phyloP scores from a whole-genome alignment of 2,329 filamentous ascomycete genomes.

The Aspergillus piperis region DNA sequence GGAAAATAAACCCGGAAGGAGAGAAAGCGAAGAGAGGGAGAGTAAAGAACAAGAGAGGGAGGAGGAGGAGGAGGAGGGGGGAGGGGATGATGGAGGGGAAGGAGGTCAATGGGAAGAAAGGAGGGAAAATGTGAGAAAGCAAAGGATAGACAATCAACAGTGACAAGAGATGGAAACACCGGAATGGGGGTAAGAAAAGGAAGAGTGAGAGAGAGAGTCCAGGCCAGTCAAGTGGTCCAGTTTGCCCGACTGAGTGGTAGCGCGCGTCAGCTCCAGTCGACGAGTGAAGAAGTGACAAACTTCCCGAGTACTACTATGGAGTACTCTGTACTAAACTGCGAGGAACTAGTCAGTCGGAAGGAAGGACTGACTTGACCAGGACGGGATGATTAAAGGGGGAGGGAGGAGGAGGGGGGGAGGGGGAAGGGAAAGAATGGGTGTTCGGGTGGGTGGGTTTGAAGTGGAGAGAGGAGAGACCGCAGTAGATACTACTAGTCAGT shows the following conservation, averaged over 20 bases:
- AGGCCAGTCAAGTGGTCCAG: conserved; percentile 11
- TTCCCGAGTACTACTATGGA: not conserved
- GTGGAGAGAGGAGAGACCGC: not conserved
- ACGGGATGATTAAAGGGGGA: not conserved
- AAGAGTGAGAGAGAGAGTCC: conserved; percentile 1
- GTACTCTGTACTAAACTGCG: not conserved
- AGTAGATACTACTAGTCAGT: too few species aligned
- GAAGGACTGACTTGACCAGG: not conserved
- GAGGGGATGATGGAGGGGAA: not conserved
- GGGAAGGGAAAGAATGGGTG: too few species aligned
- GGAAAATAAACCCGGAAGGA: not conserved
- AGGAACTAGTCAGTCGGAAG: too few species aligned
- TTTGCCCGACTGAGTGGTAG: conserved; percentile 4
- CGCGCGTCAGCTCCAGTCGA: conserved; percentile 9
- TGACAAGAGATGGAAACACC: not conserved
- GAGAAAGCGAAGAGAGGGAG: not conserved
- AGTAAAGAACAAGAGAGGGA: conserved; percentile 3
- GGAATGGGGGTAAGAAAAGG: not conserved
- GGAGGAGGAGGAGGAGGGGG: not conserved
- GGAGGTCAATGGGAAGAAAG: conserved; percentile 1
- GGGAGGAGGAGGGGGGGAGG: not conserved
- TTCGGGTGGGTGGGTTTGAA: not conserved
- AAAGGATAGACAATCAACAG: not conserved
- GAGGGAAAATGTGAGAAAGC: not conserved
- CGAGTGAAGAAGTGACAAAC: not conserved